Base-by-base conservation (phyloP, 768 basidiomycete species). In the Dentipellis fragilis region DNA sequence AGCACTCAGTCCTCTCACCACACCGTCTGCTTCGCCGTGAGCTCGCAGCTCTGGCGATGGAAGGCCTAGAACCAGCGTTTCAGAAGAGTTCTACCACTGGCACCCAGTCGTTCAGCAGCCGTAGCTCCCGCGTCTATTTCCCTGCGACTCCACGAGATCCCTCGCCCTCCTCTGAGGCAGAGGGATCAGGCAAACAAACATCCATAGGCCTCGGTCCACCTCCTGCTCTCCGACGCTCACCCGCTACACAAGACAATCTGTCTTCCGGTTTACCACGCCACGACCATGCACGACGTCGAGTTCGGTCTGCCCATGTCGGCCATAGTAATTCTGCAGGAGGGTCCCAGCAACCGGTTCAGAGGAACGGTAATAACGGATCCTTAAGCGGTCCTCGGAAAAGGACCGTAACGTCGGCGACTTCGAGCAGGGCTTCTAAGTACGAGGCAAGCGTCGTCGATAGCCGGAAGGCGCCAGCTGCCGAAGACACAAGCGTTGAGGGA, bases 101-200 rank as follows among this genome's bases (percentile, higher is more conserved):
- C 29, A 29, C 29, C 29, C 29, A 29, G 29, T 29, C 29, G 29
- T 29, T 29, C 29, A 29, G 29, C 6, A 29, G 29, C 29, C 29
- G 29, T 6, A 29, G n/a, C 19, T 45, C 68, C 53, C 73, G 65
- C 49, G 68, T 72, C 53, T 71, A 61, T 12, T 69, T 76, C 48
- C 68, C 72, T 1, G 54, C 52, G 19, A 62, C 58, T 34, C 62
- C 60, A 46, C 55, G 34, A 10, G 38, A 55, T 37, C 49, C 23
- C n/a, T 56, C 49, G n/a, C 17, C 51, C 4, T 46, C 51, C 16
- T 54, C 57, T 9, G 55, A 54, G 16, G 22, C 45, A 10, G 50
- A 64, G 40, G 51, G 36, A 37, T 54, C 47, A 29, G 50, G 52
- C 22, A 48, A 65, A 16, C 55, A 58, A 36, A 54, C 58, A 10